Evolutionary conservation across 2,329 filamentous ascomycete species (phyloP).

Genomic region (Claviceps purpurea): DNA sequence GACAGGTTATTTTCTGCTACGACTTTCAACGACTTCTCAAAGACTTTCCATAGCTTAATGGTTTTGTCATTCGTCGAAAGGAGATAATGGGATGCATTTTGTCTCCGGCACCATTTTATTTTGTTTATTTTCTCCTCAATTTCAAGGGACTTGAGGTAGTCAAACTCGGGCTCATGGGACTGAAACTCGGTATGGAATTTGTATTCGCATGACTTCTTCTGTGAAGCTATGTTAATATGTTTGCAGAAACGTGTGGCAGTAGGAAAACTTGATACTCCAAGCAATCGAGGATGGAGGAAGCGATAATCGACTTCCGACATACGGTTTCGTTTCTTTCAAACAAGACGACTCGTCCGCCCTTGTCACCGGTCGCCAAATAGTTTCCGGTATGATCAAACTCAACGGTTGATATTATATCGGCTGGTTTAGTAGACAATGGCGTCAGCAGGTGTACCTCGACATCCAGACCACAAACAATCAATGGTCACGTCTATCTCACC

Average conservation of each 20-base stretch:
- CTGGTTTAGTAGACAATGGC: constrained; percentile 28
- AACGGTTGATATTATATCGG: constrained; percentile 84
- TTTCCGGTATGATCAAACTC: constrained; percentile 86
- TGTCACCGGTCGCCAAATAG: constrained; percentile 81
- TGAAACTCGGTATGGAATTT: constrained; percentile 99
- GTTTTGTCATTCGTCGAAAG: constrained; percentile 99
- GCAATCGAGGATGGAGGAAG: neutral
- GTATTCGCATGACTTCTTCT: constrained; percentile 99
- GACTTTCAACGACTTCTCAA: constrained; percentile 97
- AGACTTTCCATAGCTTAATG: constrained; percentile 99
- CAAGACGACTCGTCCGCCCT: constrained; percentile 71
- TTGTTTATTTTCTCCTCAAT: constrained; percentile 99
- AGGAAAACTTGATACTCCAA: neutral
- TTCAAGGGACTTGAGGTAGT: constrained; percentile 97
- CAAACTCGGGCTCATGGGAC: constrained; percentile 98
- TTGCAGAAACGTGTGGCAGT: neutral
- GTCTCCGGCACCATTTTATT: constrained; percentile 98
- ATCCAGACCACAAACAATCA: constrained; percentile 3
- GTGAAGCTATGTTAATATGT: constrained; percentile 5
- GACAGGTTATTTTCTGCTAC: constrained; percentile 98
- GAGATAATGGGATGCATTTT: constrained; percentile 96
- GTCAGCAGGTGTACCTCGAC: constrained; percentile 7
- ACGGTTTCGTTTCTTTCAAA: constrained; percentile 95
- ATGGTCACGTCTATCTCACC: constrained; percentile 35
- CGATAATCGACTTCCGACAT: constrained; percentile 19